Evolutionary conservation across 352 stramenopile genomes (phyloP).

Genomic region (Detonula confervacea): DNA sequence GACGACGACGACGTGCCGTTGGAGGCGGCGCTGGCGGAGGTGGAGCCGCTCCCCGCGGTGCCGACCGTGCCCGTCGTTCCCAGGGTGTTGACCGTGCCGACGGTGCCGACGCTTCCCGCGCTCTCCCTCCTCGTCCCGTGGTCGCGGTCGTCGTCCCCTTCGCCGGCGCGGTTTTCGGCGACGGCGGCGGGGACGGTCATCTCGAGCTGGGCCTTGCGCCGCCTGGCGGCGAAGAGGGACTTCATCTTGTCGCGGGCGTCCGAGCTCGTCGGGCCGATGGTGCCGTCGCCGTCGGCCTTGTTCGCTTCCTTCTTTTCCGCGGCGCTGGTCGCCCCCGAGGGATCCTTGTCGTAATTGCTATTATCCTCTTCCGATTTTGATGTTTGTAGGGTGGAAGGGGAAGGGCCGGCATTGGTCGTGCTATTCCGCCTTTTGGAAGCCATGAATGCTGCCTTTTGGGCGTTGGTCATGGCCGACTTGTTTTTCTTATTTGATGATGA

Average conservation of each 20-base stretch:
- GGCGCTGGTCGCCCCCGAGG: no score
- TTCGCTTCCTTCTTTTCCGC: no score
- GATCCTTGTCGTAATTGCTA: no score
- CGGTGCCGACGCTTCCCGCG: not conserved
- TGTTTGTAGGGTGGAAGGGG: not conserved
- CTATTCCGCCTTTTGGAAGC: not conserved
- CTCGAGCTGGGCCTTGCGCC: conserved; percentile 41
- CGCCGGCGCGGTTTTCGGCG: no score
- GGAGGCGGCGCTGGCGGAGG: not conserved
- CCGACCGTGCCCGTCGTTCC: not conserved
- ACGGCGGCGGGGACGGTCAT: no score
- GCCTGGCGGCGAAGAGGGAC: conserved; percentile 25
- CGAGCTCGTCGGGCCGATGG: not conserved
- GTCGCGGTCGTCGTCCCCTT: no score
- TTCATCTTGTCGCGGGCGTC: not conserved
- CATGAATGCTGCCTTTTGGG: conserved; percentile 13
- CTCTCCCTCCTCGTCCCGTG: not conserved
- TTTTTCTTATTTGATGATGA: no score
- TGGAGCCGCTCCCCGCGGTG: not conserved
- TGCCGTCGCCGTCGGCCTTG: no score
- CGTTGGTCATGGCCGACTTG: not conserved
- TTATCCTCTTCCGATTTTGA: not conserved
- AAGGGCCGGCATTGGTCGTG: not conserved
- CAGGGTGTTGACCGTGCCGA: not conserved
- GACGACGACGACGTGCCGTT: not conserved